These are phyloP conservation scores for Xylaria sp. DNA, from an alignment of 2,329 filamentous ascomycete genomes.

Conservation along the genomic window DNA sequence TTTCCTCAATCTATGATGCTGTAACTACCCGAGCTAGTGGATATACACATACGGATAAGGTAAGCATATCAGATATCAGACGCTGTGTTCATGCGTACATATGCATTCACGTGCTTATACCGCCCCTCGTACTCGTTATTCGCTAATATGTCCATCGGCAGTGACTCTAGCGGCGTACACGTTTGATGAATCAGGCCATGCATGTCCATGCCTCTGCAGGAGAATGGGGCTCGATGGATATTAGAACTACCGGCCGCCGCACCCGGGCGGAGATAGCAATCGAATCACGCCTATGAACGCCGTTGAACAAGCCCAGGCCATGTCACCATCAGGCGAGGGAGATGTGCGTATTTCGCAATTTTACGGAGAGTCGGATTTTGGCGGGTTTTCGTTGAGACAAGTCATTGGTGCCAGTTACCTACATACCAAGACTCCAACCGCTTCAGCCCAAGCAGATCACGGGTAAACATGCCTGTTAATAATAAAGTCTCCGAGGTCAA, in stretches of 20 bases:
- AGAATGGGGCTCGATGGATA: slow-evolving; percentile 1
- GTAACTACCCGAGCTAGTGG: background rate
- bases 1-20: too few species aligned
- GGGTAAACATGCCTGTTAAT: background rate
- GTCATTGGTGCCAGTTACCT: background rate
- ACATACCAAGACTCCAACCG: slow-evolving; percentile 5
- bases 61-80: background rate
- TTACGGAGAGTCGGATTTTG: slow-evolving; percentile 26
- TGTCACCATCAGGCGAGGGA: background rate
- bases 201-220: slow-evolving; percentile 11
- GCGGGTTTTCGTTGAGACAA: too few species aligned
- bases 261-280: slow-evolving; percentile 1
- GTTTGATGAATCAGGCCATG: slow-evolving; percentile 8
- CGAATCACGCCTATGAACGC: background rate
- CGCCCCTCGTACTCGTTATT: background rate
- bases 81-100: background rate
- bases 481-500: slow-evolving; percentile 18
- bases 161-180: background rate
- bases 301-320: slow-evolving; percentile 4
- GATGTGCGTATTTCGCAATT: slow-evolving; percentile 31
- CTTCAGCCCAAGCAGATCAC: slow-evolving; percentile 2
- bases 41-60: background rate
- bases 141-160: slow-evolving; percentile 1
- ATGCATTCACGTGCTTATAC: background rate
- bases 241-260: background rate